phyloP scores from a whole-genome alignment of 768 basidiomycete species.

The Phaeotremella skinneri region DNA sequence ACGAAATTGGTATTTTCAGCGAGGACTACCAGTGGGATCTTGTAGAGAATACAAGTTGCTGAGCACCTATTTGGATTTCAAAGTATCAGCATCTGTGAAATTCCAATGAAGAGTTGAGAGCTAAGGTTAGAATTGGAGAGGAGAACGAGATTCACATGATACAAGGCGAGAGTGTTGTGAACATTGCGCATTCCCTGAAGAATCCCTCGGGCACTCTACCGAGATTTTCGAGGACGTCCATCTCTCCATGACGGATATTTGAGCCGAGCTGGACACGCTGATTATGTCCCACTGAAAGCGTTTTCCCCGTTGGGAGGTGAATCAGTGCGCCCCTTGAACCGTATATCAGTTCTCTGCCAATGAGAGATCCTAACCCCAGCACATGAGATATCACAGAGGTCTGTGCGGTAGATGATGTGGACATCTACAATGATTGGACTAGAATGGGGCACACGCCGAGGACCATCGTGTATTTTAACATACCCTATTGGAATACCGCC shows the following conservation, averaged over 20 bases:
- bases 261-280: conserved; percentile 18
- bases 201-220: conserved; percentile 15
- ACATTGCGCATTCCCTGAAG: conserved; percentile 24
- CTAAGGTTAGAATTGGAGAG: not conserved
- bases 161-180: conserved; percentile 27
- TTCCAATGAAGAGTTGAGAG: not conserved
- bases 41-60: conserved; percentile 21
- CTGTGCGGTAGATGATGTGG: not conserved
- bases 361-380: not conserved
- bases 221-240: conserved; percentile 23
- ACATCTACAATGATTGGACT: not conserved
- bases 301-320: conserved; percentile 17
- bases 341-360: not conserved
- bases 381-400: conserved; percentile 2
- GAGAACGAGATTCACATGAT: conserved; percentile 13
- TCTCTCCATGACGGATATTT: conserved; percentile 27
- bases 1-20: conserved; percentile 25
- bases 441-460: not conserved
- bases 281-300: conserved; percentile 21
- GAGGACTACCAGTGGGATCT: conserved; percentile 21
- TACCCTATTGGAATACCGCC: conserved; percentile 28
- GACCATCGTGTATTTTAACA: not conserved
- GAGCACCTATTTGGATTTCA: conserved; percentile 13
- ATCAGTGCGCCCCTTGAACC: conserved; percentile 9
- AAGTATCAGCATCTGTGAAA: not conserved